phyloP scores from a whole-genome alignment of 805 yeast genomes.

The Saccharomycopsis sp. region DNA sequence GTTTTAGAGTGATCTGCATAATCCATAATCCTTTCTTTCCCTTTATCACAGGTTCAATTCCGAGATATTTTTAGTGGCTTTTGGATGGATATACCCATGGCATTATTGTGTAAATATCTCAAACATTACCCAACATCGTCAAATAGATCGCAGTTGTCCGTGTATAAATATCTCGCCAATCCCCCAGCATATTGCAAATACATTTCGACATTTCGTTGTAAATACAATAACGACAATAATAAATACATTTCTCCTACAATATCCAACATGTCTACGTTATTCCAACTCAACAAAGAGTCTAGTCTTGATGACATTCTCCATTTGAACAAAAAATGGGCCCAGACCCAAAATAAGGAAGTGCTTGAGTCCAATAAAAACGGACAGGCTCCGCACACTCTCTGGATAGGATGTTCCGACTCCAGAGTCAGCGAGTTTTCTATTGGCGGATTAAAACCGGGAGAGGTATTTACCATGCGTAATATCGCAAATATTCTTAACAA shows the following conservation, averaged over 20 bases:
- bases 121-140: background rate
- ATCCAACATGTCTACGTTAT: background rate
- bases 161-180: too few relatives aligned
- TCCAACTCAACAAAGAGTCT: slow-evolving; percentile 1
- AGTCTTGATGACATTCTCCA: slow-evolving; percentile 4
- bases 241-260: background rate
- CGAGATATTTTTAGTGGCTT: background rate
- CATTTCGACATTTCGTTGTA: too few relatives aligned
- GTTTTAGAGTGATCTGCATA: background rate
- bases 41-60: background rate
- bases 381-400: slow-evolving; percentile 81
- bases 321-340: slow-evolving; percentile 4
- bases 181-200: too few relatives aligned
- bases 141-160: background rate
- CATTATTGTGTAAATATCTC: background rate
- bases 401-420: slow-evolving; percentile 93
- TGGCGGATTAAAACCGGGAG: slow-evolving; percentile 70
- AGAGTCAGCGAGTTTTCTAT: slow-evolving; percentile 77
- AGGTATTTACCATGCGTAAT: slow-evolving; percentile 78
- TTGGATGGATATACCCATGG: background rate
- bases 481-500: slow-evolving; percentile 68
- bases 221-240: too few relatives aligned
- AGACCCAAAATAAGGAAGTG: background rate
- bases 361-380: slow-evolving; percentile 56
- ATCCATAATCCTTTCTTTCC: background rate